Percentiles rank a stretch among this genome's conserved stretches.
Evolutionary conservation across 2,329 filamentous ascomycete species (phyloP).

Genomic region (Elsinoe fawcettii): DNA sequence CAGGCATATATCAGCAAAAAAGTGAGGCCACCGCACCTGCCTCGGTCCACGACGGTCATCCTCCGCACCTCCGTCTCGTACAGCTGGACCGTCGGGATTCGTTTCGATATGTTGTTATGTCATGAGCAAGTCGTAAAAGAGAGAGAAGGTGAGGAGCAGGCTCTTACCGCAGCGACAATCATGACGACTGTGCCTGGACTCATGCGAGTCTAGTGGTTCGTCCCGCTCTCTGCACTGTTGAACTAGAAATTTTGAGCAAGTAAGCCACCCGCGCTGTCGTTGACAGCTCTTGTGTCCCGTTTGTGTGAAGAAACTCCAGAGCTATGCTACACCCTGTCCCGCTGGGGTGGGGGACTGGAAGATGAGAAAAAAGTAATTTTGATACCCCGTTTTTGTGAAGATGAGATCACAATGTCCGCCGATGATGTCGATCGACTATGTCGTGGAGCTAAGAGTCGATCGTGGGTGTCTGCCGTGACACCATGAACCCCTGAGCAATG

Average conservation of each 20-base stretch:
- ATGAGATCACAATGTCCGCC: background rate
- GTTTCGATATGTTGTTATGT: background rate
- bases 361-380: background rate
- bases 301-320: background rate
- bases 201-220: background rate
- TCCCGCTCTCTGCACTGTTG: background rate
- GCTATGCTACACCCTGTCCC: slow-evolving; percentile 9
- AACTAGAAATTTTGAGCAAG: background rate
- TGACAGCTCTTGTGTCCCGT: background rate
- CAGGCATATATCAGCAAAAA: background rate
- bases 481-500: slow-evolving; percentile 9
- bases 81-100: background rate
- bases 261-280: background rate
- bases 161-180: background rate
- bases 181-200: background rate
- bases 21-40: background rate
- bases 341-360: background rate
- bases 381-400: slow-evolving; percentile 9
- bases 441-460: background rate
- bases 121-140: background rate
- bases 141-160: background rate
- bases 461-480: background rate
- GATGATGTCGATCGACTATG: background rate
- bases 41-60: background rate
- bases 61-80: background rate